phyloP scores from a whole-genome alignment of 1,284 basidiomycete genomes.

The Naganishia sp. region DNA sequence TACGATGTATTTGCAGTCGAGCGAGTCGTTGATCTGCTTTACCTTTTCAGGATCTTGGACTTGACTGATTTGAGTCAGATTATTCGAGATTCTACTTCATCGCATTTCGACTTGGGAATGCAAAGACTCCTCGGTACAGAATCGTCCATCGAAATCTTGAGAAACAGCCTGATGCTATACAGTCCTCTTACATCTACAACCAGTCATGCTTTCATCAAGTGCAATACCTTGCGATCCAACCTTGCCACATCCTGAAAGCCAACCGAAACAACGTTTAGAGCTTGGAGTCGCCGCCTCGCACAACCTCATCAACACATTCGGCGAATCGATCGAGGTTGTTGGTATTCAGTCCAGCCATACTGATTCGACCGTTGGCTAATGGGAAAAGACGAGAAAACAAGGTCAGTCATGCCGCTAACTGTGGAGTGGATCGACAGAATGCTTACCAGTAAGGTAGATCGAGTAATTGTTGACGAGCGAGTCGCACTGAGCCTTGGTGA shows the following conservation, averaged over 20 bases:
- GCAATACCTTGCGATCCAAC: background rate
- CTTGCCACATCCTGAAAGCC: background rate
- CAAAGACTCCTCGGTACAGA: too few species aligned
- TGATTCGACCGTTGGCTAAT: constrained; percentile 73
- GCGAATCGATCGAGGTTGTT: constrained; percentile 71
- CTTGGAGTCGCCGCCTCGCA: constrained; percentile 27
- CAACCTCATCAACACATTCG: constrained; percentile 34
- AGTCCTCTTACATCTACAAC: too few species aligned
- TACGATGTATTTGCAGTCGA: too few species aligned
- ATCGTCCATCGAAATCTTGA: too few species aligned
- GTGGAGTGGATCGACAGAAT: constrained; percentile 37
- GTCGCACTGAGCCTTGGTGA: constrained; percentile 68
- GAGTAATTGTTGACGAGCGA: constrained; percentile 74
- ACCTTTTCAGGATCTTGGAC: too few species aligned
- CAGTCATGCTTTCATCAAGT: too few species aligned
- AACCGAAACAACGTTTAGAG: background rate
- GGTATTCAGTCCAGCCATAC: constrained; percentile 78
- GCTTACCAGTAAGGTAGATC: constrained; percentile 72
- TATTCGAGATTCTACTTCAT: too few species aligned
- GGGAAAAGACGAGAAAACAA: background rate
- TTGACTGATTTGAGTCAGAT: too few species aligned
- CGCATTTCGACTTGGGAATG: too few species aligned
- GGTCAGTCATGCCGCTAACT: constrained; percentile 1
- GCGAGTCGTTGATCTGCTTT: too few species aligned
- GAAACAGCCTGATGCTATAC: too few species aligned